These are phyloP conservation scores for Schoenoplectus triqueter DNA, from an alignment of 202 grass and related monocot species.

Conservation along the genomic window DNA sequence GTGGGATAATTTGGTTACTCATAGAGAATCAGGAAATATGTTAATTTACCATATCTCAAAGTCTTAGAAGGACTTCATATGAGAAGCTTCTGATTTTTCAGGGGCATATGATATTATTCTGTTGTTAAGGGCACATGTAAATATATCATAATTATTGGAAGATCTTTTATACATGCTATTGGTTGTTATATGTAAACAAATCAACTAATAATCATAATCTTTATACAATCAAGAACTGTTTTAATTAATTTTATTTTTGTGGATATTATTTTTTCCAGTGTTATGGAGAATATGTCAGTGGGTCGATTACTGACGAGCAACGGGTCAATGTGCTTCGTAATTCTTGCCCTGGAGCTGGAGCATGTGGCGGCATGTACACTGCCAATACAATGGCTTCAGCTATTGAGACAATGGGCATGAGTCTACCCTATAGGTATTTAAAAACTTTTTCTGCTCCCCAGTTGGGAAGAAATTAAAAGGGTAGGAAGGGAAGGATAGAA, in stretches of 20 bases:
- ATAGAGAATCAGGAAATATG: neutral
- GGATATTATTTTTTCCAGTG: conserved; percentile 48
- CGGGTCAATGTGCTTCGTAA: conserved; percentile 86
- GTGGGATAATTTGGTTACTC: neutral
- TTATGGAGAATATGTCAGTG: conserved; percentile 94
- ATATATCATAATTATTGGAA: neutral
- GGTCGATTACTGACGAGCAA: conserved; percentile 84
- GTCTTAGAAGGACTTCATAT: neutral
- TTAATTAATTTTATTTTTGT: conserved; percentile 20
- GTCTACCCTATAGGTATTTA: conserved; percentile 87
- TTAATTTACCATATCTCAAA: neutral
- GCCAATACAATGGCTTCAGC: conserved; percentile 99
- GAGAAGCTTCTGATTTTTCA: neutral
- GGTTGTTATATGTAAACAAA: neutral
- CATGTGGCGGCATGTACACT: conserved; percentile 99
- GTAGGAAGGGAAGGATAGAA: neutral
- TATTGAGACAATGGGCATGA: conserved; percentile 99
- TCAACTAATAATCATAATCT: neutral
- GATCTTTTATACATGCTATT: neutral
- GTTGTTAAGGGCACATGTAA: neutral
- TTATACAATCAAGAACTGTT: conserved; percentile 20
- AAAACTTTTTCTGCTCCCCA: neutral
- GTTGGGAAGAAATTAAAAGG: neutral
- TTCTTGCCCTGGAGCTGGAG: conserved; percentile 95
- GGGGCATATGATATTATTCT: neutral